phyloP scores from a whole-genome alignment of 2,329 filamentous ascomycete species.

The Penicillium sp. region DNA sequence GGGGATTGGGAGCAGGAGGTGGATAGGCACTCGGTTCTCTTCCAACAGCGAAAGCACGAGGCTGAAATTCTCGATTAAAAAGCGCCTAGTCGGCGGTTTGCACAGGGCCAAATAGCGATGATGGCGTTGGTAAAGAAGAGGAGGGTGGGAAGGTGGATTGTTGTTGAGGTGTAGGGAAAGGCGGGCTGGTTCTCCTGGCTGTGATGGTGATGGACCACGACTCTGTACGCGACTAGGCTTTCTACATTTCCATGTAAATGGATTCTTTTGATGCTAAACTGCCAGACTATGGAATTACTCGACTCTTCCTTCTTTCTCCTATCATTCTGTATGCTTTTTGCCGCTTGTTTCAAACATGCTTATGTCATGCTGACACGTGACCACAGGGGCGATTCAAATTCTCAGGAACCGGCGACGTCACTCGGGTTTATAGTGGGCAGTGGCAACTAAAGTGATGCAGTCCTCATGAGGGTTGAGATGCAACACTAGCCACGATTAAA shows the following conservation, averaged over 20 bases:
- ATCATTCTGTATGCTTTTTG: constrained; percentile 20
- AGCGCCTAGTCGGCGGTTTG: not conserved
- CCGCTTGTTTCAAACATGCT: constrained; percentile 17
- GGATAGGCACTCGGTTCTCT: constrained; percentile 15
- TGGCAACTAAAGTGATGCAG: not conserved
- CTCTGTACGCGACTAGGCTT: not conserved
- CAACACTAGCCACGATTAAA: not conserved
- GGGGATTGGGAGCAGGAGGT: constrained; percentile 32
- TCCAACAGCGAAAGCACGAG: constrained; percentile 9
- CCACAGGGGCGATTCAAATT: not conserved
- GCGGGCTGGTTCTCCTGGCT: constrained; percentile 29
- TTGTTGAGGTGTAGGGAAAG: constrained; percentile 28
- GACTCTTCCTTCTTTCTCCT: not conserved
- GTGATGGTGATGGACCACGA: constrained; percentile 24
- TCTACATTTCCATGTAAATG: not conserved
- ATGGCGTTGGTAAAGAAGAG: constrained; percentile 11
- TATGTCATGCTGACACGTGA: constrained; percentile 21
- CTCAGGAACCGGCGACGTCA: constrained; percentile 3
- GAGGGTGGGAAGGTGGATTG: constrained; percentile 15
- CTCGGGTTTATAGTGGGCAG: not conserved
- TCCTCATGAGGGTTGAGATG: not conserved
- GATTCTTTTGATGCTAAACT: not conserved
- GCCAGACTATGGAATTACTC: not conserved
- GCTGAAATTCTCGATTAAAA: not conserved
- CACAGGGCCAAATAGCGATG: constrained; percentile 5